Base-by-base conservation (phyloP, 2,329 filamentous ascomycete species). In the Lachnellula cervina region DNA sequence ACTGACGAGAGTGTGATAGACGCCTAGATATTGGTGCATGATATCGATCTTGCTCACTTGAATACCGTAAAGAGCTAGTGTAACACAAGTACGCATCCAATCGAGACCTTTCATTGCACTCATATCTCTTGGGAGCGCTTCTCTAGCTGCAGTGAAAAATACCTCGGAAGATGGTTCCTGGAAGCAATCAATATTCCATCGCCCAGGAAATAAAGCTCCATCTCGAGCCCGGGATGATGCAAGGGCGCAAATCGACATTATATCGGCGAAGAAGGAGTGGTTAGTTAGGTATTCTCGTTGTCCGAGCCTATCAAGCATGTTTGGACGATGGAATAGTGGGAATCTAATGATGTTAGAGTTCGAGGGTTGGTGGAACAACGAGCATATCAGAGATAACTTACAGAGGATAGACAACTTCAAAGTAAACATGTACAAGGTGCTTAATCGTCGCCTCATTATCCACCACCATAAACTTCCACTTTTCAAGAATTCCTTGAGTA, bases 401-500 rank as follows among this genome's bases (percentile, higher is more conserved):
- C 62, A 80, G 75, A 2, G 78, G 78, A 64, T 80, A 80, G n/a
- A 80, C 74, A 44, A 78, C 72, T 55, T 80, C 75, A 64, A 78
- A 77, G 68, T 79, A 80, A 16, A 80, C 69, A 16, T 77, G 72
- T 23, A 78, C 69, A n/a, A 78, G 66, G 62, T 73, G 69, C 50
- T 70, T 66, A 43, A 79, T 73, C 42, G 69, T 68, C 28, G 60
- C 63, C 49, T 72, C 66, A 61, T 68, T 71, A n/a, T 71, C 25
- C 6, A 62, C 25, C 25, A 53, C 54, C 51, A 62, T 50, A 17
- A 44, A 23, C 49, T 50, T 54, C 44, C 42, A 56, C 37, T 53
- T 43, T 38, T 51, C 45, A 19, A 37, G 44, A 13, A 57, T 49
- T 19, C 38, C 23, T 21, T 52, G 32, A 37, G 37, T 47, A 52